Percentiles rank a stretch among this genome's conserved stretches.
phyloP scores from a whole-genome alignment of 257 asterid genomes.

The Verbascum thapsus region DNA sequence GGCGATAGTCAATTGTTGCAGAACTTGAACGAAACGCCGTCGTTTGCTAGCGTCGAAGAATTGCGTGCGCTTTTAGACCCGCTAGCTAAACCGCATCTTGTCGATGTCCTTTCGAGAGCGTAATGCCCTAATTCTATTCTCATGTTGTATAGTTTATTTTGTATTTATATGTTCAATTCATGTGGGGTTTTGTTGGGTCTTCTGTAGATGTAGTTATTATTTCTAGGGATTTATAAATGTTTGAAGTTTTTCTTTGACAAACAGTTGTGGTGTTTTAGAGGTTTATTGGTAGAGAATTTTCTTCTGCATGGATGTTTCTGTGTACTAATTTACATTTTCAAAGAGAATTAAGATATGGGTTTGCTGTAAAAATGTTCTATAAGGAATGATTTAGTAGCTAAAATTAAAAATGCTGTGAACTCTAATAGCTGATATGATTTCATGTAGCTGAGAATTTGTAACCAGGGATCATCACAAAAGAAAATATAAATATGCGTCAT shows the following conservation, averaged over 20 bases:
- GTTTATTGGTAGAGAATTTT: slow-evolving; percentile 9
- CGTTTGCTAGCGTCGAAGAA: slow-evolving; percentile 47
- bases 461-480: background rate
- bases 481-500: background rate
- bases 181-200: too few relatives aligned
- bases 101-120: slow-evolving; percentile 77
- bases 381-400: slow-evolving; percentile 1
- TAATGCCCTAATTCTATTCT: slow-evolving; percentile 33
- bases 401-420: background rate
- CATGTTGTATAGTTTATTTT: background rate
- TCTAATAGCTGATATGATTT: background rate
- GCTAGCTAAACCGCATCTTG: slow-evolving; percentile 73
- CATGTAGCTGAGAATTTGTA: slow-evolving; percentile 18
- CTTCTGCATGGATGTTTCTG: background rate
- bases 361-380: slow-evolving; percentile 4
- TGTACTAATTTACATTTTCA: too few relatives aligned
- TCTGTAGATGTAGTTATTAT: background rate
- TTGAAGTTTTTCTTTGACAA: background rate
- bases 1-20: slow-evolving; percentile 44
- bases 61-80: slow-evolving; percentile 79
- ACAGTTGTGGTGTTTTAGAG: slow-evolving; percentile 20
- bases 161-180: background rate
- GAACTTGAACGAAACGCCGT: slow-evolving; percentile 37
- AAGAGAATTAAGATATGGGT: background rate
- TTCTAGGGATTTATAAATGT: background rate